Percentiles rank a stretch among this genome's conserved stretches.
Evolutionary conservation across 768 basidiomycete genomes (phyloP).

Genomic region (Pisolithus sp.): DNA sequence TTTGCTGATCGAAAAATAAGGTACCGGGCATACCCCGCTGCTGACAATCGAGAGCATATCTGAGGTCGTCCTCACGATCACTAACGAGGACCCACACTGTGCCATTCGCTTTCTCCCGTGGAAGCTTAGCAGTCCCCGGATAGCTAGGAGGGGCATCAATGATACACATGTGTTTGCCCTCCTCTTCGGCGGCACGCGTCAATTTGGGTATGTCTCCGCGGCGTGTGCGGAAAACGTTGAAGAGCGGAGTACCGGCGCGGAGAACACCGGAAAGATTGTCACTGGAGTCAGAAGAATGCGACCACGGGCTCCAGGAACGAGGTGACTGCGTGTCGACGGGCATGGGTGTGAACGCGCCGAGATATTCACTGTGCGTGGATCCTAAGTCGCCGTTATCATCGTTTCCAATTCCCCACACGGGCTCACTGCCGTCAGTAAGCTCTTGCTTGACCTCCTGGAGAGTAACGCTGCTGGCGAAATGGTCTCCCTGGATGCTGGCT

Average conservation of each 20-base stretch:
- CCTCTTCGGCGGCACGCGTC: slow-evolving; percentile 21
- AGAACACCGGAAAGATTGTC: slow-evolving; percentile 20
- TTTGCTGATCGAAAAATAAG: slow-evolving; percentile 16
- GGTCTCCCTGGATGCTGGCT: neutral
- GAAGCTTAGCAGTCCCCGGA: slow-evolving; percentile 12
- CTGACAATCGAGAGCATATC: slow-evolving; percentile 27
- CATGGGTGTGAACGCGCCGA: slow-evolving; percentile 9
- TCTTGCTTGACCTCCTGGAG: slow-evolving; percentile 12
- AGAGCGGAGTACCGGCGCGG: slow-evolving; percentile 26
- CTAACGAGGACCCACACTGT: slow-evolving; percentile 29
- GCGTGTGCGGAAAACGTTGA: slow-evolving; percentile 29
- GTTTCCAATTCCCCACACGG: slow-evolving; percentile 6
- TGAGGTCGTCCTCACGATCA: slow-evolving; percentile 27
- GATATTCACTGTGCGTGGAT: slow-evolving; percentile 3
- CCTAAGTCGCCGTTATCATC: slow-evolving; percentile 1
- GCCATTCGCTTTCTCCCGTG: slow-evolving; percentile 10
- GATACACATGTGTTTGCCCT: slow-evolving; percentile 27
- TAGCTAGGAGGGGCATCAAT: slow-evolving; percentile 23
- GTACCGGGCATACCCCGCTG: slow-evolving; percentile 27
- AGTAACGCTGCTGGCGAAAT: slow-evolving; percentile 1
- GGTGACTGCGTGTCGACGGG: slow-evolving; percentile 18
- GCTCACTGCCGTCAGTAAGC: neutral
- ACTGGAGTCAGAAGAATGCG: slow-evolving; percentile 17
- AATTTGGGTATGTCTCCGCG: slow-evolving; percentile 20
- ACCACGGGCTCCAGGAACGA: slow-evolving; percentile 21